Evolutionary conservation across 2,329 filamentous ascomycete genomes (phyloP).

Genomic region (Aspergillus ustus): DNA sequence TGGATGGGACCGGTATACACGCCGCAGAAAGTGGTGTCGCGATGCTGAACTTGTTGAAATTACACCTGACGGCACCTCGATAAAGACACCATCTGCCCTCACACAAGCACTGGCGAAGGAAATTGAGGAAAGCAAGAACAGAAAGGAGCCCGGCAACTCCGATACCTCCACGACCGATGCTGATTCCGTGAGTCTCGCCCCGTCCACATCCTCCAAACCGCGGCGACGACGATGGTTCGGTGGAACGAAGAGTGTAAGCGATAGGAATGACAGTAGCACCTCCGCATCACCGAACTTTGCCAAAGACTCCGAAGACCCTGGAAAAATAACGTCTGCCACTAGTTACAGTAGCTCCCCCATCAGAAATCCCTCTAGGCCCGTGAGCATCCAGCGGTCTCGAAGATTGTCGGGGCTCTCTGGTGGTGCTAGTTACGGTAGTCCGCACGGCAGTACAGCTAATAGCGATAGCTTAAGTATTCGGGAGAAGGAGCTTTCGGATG

Average conservation of each 20-base stretch:
- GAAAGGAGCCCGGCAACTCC: constrained; percentile 19
- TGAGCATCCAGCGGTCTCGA: constrained; percentile 36
- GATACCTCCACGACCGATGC: constrained; percentile 28
- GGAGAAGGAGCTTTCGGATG: constrained; percentile 43
- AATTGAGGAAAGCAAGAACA: constrained; percentile 25
- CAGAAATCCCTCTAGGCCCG: constrained; percentile 32
- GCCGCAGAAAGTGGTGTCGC: constrained; percentile 92
- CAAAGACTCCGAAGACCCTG: constrained; percentile 28
- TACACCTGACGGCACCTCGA: constrained; percentile 49
- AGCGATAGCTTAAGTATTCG: constrained; percentile 41
- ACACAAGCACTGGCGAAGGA: constrained; percentile 32
- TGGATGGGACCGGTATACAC: constrained; percentile 92
- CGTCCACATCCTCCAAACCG: constrained; percentile 35
- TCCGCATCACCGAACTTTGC: constrained; percentile 25
- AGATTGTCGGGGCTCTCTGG: constrained; percentile 32
- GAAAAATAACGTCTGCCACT: constrained; percentile 29
- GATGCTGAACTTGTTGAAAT: constrained; percentile 93
- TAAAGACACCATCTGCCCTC: constrained; percentile 45
- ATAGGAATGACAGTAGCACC: constrained; percentile 28
- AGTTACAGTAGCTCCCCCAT: constrained; percentile 24
- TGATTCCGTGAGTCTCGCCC: constrained; percentile 33
- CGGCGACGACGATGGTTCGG: constrained; percentile 46
- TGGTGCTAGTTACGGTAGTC: constrained; percentile 22
- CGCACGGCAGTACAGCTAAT: constrained; percentile 31
- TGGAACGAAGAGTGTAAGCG: constrained; percentile 36